These are phyloP conservation scores for Dioscorea zingiberensis DNA, from an alignment of 106 monocot species.

Conservation along the genomic window DNA sequence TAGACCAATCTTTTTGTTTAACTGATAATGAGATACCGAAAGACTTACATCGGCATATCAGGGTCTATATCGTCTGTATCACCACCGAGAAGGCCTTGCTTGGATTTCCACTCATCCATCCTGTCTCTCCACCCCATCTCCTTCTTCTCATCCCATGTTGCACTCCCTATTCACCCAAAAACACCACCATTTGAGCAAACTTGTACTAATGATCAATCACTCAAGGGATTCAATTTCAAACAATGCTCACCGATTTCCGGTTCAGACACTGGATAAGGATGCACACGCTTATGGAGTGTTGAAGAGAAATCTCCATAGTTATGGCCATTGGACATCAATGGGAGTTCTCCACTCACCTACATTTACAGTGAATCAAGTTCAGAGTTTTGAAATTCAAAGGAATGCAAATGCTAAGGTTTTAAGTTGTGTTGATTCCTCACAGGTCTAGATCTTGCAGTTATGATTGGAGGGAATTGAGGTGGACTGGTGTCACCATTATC, in stretches of 20 bases:
- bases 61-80: slow-evolving; percentile 68
- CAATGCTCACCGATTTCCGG: slow-evolving; percentile 24
- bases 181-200: neutral
- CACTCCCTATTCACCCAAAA: slow-evolving; percentile 33
- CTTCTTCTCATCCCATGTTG: slow-evolving; percentile 60
- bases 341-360: slow-evolving; percentile 88
- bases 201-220: too few species aligned
- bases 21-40: neutral
- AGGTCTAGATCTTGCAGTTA: slow-evolving; percentile 50
- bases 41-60: slow-evolving; percentile 62
- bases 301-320: slow-evolving; percentile 53
- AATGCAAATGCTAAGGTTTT: neutral
- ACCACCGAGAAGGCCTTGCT: slow-evolving; percentile 42
- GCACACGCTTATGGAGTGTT: slow-evolving; percentile 70
- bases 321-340: slow-evolving; percentile 31
- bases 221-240: neutral
- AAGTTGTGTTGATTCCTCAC: slow-evolving; percentile 18
- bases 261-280: slow-evolving; percentile 81
- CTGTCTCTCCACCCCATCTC: slow-evolving; percentile 73
- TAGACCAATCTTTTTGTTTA: too few species aligned
- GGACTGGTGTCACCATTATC: slow-evolving; percentile 40
- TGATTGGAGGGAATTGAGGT: slow-evolving; percentile 59
- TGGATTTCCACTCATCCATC: slow-evolving; percentile 91
- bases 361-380: neutral
- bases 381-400: neutral